Percentiles rank a stretch among this genome's conserved stretches.
Conservation (phyloP, 495 filamentous ascomycete species). For the Echria macrotheca region DNA sequence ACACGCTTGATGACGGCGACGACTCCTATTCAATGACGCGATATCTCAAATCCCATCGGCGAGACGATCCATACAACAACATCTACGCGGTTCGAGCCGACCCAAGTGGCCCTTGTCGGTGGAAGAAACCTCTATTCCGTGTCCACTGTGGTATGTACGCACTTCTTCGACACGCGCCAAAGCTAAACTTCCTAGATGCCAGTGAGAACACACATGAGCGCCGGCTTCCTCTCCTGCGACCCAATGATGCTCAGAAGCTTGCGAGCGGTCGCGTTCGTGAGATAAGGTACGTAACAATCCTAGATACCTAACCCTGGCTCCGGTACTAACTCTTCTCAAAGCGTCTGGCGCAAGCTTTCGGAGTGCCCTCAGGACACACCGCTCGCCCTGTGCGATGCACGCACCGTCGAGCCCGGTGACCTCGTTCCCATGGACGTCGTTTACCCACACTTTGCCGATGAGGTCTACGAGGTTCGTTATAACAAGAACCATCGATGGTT, state of each 20-base stretch:
- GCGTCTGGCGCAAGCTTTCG: conserved; percentile 3
- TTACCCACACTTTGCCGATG: conserved; percentile 4
- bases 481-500: conserved; percentile 7
- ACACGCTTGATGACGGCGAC: neutral
- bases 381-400: conserved; percentile 2
- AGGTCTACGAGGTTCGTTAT: conserved; percentile 1
- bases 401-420: neutral
- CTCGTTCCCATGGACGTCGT: conserved; percentile 1
- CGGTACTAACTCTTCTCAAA: neutral
- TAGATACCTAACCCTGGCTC: neutral
- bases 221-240: neutral
- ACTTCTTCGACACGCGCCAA: neutral
- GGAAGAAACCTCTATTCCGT: conserved; percentile 2
- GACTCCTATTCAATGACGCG: neutral
- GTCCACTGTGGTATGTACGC: conserved; percentile 5
- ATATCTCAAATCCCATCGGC: neutral
- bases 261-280: neutral
- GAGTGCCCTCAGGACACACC: neutral
- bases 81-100: neutral
- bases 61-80: neutral
- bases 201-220: neutral
- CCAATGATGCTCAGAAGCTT: neutral
- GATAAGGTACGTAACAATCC: neutral
- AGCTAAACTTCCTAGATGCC: neutral
- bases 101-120: conserved; percentile 1